Evolutionary conservation across 495 filamentous ascomycete species (phyloP).

Genomic region (Xylaria flabelliformis): DNA sequence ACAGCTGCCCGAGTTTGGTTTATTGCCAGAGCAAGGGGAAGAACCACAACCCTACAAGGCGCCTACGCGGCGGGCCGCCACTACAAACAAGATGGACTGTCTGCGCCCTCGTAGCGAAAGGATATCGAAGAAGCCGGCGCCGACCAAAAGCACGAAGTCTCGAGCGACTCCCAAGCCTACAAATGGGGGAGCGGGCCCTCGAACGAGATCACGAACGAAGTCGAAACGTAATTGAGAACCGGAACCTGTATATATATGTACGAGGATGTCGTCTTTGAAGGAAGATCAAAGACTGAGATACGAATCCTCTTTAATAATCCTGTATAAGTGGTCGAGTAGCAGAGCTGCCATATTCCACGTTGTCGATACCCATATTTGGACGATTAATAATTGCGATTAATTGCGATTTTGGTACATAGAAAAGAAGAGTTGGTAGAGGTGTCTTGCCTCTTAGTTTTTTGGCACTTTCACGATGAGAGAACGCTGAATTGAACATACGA

Average conservation of each 20-base stretch:
- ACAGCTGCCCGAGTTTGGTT: conserved; percentile 31
- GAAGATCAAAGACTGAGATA: not conserved
- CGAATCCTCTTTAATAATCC: not conserved
- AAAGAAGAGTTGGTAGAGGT: too few species aligned
- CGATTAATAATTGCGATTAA: not conserved
- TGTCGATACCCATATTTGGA: not conserved
- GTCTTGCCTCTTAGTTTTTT: too few species aligned
- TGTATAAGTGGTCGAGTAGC: not conserved
- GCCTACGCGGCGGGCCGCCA: not conserved
- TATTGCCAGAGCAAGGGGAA: conserved; percentile 33
- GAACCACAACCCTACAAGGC: conserved; percentile 13
- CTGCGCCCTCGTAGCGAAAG: not conserved
- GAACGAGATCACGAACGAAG: not conserved
- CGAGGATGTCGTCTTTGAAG: not conserved
- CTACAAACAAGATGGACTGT: not conserved
- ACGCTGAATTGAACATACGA: too few species aligned
- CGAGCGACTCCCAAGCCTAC: not conserved
- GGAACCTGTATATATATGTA: not conserved
- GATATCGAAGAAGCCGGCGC: conserved; percentile 14
- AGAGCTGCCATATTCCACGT: not conserved
- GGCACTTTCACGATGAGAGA: not conserved
- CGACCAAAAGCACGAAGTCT: not conserved
- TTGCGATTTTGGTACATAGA: not conserved
- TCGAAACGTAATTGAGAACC: not conserved
- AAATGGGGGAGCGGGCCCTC: not conserved